Base-by-base conservation (phyloP, 208 protist genomes). In the Trypanosomatidae sp. region DNA sequence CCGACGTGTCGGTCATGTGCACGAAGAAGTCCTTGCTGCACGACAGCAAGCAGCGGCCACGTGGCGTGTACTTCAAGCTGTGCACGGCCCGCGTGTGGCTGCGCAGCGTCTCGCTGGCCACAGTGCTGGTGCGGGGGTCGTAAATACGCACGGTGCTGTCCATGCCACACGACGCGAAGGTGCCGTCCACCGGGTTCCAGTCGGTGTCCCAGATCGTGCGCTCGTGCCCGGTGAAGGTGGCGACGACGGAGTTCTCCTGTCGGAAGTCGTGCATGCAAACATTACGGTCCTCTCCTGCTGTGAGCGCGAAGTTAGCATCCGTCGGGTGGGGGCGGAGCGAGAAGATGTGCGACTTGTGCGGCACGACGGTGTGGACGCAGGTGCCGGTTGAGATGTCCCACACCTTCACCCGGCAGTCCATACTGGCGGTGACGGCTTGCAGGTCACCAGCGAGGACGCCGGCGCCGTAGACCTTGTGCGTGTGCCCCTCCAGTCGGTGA, bases 201-300 rank as follows among this genome's bases (percentile, higher is more conserved):
- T 89, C 81, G 4, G 76, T 71, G 46, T 82, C 76, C 89, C 91
- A 95, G 36, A 95, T 56, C 0, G 91, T 95, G 44, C 69, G 81
- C 0, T 46, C 81, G 70, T 92, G 89, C 5, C 89, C 91, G 5
- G 71, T 53, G 25, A 91, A 82, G 0, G 80, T 75, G 25, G 77
- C 71, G 12, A 77, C 82, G 13, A 91, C 84, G 9, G 82, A 74
- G 49, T 80, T 66, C 12, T 69, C 65, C 30, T 69, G 5, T 0
- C 91, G 88, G 25, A 95, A 89, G 71, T 95, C 91, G 69, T 92
- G 89, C 43, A 87, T 73, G 72, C 69, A 87, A 1, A 94, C 59
- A 10, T 74, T 55, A 28, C 76, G 66, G 77, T 91, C 88, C 68
- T 91, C 80, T 1, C 89, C 87, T 1, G 74, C 84, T 7, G 80